phyloP scores from a whole-genome alignment of 192 early-diverging fungal genomes.

The Phlyctochytrium arcticum region DNA sequence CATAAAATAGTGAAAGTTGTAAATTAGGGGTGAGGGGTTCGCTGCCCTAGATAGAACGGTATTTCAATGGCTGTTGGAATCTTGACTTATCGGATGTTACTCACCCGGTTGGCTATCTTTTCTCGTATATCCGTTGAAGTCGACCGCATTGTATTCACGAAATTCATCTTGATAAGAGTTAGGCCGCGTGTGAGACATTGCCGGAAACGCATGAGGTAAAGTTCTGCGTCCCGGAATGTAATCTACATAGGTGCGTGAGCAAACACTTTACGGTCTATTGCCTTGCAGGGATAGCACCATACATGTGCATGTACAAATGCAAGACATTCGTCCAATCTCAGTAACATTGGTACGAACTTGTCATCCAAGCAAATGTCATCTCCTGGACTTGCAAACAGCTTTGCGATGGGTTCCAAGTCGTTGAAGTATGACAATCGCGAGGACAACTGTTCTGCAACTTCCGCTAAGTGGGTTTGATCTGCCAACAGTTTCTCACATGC shows the following conservation, averaged over 20 bases:
- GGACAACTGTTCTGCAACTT: slow-evolving; percentile 53
- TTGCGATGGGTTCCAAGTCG: slow-evolving; percentile 74
- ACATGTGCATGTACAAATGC: slow-evolving; percentile 73
- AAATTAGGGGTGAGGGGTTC: slow-evolving; percentile 31
- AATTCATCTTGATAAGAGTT: slow-evolving; percentile 88
- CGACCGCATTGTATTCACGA: slow-evolving; percentile 64
- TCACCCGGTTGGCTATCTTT: slow-evolving; percentile 39
- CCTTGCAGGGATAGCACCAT: slow-evolving; percentile 12
- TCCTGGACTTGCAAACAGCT: slow-evolving; percentile 76
- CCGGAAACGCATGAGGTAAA: slow-evolving; percentile 89
- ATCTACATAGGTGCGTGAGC: slow-evolving; percentile 30
- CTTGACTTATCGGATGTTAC: slow-evolving; percentile 1
- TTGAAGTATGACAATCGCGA: slow-evolving; percentile 75
- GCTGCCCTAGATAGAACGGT: slow-evolving; percentile 18
- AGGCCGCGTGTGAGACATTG: slow-evolving; percentile 94
- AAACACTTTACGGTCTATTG: not conserved
- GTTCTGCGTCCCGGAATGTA: slow-evolving; percentile 79
- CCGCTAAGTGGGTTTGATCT: slow-evolving; percentile 61
- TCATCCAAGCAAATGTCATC: slow-evolving; percentile 75
- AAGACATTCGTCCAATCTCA: slow-evolving; percentile 72
- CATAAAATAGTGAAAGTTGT: slow-evolving; percentile 61
- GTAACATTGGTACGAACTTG: slow-evolving; percentile 77
- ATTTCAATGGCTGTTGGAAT: not conserved
- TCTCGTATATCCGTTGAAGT: slow-evolving; percentile 62
- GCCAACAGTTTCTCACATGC: slow-evolving; percentile 76